These are phyloP conservation scores for Arabidopsis thaliana DNA, from an alignment of 345 rosid genomes.

Conservation along the genomic window TAIR10.1 NC_003070.9:22720501-22721000, in stretches of 20 bases:
- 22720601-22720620: no score
- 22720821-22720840: slow-evolving; percentile 46
- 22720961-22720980: slow-evolving; percentile 72
- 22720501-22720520: no score
- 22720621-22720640: no score
- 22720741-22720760: no score
- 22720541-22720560: no score
- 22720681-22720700: background rate
- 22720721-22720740: background rate
- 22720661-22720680: no score
- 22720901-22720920: slow-evolving; percentile 69
- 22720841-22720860: slow-evolving; percentile 60
- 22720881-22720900: slow-evolving; percentile 85
- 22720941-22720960: slow-evolving; percentile 74
- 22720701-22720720: background rate
- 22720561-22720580: no score
- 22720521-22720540: no score
- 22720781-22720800: background rate
- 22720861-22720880: slow-evolving; percentile 78
- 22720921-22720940: slow-evolving; percentile 85
- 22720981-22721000: slow-evolving; percentile 93
- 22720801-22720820: background rate
- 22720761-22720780: background rate
- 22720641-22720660: no score
- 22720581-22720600: no score